Evolutionary conservation across 1,284 basidiomycete genomes (phyloP).

Genomic region (Leccinum pachyderme): DNA sequence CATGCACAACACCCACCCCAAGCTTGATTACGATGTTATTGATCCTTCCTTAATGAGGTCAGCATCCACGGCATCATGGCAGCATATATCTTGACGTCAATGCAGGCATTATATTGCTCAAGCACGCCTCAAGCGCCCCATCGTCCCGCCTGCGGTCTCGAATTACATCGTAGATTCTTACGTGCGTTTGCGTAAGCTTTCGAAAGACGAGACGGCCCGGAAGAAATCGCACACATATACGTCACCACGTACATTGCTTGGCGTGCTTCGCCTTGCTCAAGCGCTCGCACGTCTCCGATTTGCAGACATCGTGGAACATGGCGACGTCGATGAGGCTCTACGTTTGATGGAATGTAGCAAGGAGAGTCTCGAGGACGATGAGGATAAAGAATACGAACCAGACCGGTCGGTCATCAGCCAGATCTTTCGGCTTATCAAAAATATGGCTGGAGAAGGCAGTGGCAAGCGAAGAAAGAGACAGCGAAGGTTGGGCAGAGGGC

Average conservation of each 20-base stretch:
- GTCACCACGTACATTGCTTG: slow-evolving; percentile 94
- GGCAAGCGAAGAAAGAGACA: slow-evolving; percentile 41
- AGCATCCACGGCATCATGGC: slow-evolving; percentile 14
- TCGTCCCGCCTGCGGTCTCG: slow-evolving; percentile 84
- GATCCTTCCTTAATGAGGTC: slow-evolving; percentile 88
- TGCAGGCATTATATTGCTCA: slow-evolving; percentile 91
- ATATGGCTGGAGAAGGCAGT: slow-evolving; percentile 59
- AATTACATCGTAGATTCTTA: slow-evolving; percentile 95
- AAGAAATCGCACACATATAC: slow-evolving; percentile 93
- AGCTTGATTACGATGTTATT: slow-evolving; percentile 81
- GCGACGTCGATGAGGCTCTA: slow-evolving; percentile 96
- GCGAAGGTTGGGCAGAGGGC: slow-evolving; percentile 62
- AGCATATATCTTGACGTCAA: slow-evolving; percentile 5
- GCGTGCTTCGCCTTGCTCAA: slow-evolving; percentile 91
- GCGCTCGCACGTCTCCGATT: slow-evolving; percentile 91
- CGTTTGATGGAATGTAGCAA: slow-evolving; percentile 97
- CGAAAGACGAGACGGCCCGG: slow-evolving; percentile 87
- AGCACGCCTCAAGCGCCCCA: slow-evolving; percentile 87
- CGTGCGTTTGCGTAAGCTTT: slow-evolving; percentile 89
- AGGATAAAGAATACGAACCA: slow-evolving; percentile 62
- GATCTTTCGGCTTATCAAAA: slow-evolving; percentile 88
- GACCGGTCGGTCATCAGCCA: slow-evolving; percentile 80
- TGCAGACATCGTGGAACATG: slow-evolving; percentile 74
- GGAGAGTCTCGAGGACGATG: slow-evolving; percentile 81
- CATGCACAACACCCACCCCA: slow-evolving; percentile 91